phyloP scores from a whole-genome alignment of 208 protist species.

The Crithidia expoeki region DNA sequence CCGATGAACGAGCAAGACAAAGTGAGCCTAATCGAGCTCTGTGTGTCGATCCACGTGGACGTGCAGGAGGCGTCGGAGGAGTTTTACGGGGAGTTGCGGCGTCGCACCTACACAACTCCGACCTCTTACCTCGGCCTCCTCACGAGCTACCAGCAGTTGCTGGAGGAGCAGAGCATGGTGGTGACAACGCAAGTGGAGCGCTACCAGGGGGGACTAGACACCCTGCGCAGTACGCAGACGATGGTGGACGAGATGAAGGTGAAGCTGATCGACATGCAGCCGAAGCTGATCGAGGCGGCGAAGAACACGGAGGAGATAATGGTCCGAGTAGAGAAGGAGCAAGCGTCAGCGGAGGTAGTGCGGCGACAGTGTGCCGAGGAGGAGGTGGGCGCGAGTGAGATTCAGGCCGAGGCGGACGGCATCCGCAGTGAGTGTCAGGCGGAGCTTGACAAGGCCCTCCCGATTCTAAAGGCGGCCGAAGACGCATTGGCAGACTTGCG shows the following conservation, averaged over 20 bases:
- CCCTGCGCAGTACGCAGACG: constrained; percentile 93
- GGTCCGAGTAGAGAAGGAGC: constrained; percentile 89
- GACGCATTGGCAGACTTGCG: constrained; percentile 93
- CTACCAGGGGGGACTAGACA: constrained; percentile 93
- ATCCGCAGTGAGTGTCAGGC: constrained; percentile 92
- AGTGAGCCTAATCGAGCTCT: constrained; percentile 80
- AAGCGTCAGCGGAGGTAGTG: constrained; percentile 88
- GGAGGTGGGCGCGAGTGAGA: constrained; percentile 83
- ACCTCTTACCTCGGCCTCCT: constrained; percentile 96
- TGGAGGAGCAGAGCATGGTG: constrained; percentile 83
- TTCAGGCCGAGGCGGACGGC: constrained; percentile 90
- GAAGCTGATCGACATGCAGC: constrained; percentile 95
- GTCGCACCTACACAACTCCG: constrained; percentile 97
- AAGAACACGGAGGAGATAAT: constrained; percentile 95
- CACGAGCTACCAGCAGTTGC: constrained; percentile 84
- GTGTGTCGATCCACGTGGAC: constrained; percentile 92
- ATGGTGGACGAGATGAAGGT: constrained; percentile 96
- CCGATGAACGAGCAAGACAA: constrained; percentile 66
- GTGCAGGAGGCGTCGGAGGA: constrained; percentile 86
- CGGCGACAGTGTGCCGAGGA: constrained; percentile 84
- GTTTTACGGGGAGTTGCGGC: constrained; percentile 94
- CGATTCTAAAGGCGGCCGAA: constrained; percentile 92
- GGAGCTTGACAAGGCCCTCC: constrained; percentile 95
- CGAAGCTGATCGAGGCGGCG: constrained; percentile 92
- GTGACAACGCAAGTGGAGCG: constrained; percentile 77